A percentile compares a stretch with the other conserved stretches of the same genome.
Conservation (phyloP, 2,329 filamentous ascomycete genomes). For the Zymoseptoria pseudotritici region DNA sequence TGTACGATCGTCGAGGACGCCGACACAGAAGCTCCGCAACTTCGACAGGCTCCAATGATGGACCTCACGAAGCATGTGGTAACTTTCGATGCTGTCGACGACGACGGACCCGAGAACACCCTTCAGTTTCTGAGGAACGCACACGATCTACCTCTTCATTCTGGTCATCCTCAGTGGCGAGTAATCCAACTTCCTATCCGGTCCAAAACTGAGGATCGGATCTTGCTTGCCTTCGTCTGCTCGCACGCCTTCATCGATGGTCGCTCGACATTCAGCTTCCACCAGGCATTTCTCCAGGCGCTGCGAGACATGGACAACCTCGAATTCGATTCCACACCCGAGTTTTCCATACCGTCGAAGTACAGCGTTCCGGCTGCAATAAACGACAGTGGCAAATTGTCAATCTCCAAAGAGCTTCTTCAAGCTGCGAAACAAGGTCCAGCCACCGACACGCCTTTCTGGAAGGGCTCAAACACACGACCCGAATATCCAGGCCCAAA, state of each 20-base stretch:
- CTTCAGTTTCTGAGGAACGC: conserved; percentile 23
- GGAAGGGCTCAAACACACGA: conserved; percentile 12
- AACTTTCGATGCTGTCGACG: conserved; percentile 17
- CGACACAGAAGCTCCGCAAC: conserved; percentile 34
- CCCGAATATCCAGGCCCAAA: conserved; percentile 16
- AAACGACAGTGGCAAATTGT: conserved; percentile 33
- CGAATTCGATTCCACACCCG: background rate
- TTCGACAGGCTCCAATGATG: conserved; percentile 26
- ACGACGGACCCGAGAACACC: conserved; percentile 14
- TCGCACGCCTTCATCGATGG: conserved; percentile 42
- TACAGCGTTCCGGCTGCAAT: conserved; percentile 31
- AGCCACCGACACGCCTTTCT: conserved; percentile 10
- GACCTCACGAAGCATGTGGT: conserved; percentile 37
- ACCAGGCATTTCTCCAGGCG: conserved; percentile 33
- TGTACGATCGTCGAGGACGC: conserved; percentile 30
- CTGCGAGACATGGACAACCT: conserved; percentile 2
- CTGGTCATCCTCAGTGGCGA: conserved; percentile 36
- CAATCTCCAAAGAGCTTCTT: conserved; percentile 35
- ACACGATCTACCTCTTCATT: conserved; percentile 30
- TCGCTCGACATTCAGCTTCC: conserved; percentile 36
- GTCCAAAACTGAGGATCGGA: background rate
- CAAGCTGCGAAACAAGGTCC: conserved; percentile 18
- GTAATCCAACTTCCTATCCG: conserved; percentile 30
- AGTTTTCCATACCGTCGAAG: conserved; percentile 10
- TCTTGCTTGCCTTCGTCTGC: conserved; percentile 33